These are phyloP conservation scores for Cercospora nicotianae DNA, from an alignment of 2,329 filamentous ascomycete species.

Conservation along the genomic window DNA sequence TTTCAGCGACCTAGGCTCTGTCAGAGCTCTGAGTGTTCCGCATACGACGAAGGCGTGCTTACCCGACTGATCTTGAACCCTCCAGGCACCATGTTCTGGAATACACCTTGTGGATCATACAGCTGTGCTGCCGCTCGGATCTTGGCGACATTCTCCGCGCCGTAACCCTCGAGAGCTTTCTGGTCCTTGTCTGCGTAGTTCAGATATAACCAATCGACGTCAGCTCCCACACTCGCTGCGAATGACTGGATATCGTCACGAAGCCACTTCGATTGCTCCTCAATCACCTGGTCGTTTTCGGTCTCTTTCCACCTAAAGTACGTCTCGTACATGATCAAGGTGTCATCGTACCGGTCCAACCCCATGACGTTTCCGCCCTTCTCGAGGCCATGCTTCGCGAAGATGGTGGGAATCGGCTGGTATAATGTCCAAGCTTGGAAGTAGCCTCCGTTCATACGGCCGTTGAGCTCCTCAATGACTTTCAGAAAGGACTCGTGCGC, in stretches of 20 bases:
- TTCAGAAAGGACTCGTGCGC: constrained; percentile 20
- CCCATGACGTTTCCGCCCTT: constrained; percentile 39
- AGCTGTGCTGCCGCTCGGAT: constrained; percentile 16
- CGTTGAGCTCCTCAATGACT: constrained; percentile 5
- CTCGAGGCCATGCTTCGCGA: constrained; percentile 37
- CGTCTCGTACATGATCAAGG: constrained; percentile 24
- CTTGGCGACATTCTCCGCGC: constrained; percentile 21
- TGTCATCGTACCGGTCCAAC: constrained; percentile 38
- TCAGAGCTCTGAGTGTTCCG: constrained; percentile 6
- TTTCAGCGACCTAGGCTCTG: neutral
- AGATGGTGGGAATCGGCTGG: constrained; percentile 33
- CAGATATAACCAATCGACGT: constrained; percentile 22
- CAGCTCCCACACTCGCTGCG: constrained; percentile 15
- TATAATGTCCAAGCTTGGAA: constrained; percentile 16
- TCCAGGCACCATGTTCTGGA: constrained; percentile 25
- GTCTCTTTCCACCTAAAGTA: constrained; percentile 19
- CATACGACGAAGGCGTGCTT: neutral
- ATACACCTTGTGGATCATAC: constrained; percentile 23
- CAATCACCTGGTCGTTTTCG: constrained; percentile 18
- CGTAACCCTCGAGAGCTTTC: constrained; percentile 23
- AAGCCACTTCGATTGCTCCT: constrained; percentile 21
- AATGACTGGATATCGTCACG: constrained; percentile 15
- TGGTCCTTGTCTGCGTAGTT: constrained; percentile 25
- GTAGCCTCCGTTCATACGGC: constrained; percentile 9
- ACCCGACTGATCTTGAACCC: constrained; percentile 25